phyloP scores from a whole-genome alignment of 768 basidiomycete genomes.

The Auricularia sp. region DNA sequence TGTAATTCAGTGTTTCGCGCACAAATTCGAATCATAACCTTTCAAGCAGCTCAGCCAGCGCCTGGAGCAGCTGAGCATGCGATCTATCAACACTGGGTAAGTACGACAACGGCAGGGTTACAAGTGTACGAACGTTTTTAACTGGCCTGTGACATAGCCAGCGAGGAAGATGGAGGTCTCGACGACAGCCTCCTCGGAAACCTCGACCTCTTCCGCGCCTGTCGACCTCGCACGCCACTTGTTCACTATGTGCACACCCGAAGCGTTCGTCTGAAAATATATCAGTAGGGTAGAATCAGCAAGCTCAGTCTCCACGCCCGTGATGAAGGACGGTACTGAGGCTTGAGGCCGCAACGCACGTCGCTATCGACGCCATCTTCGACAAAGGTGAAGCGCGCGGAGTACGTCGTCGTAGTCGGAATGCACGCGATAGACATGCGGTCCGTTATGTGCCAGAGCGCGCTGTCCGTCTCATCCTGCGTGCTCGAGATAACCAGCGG shows the following conservation, averaged over 20 bases:
- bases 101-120: too few species aligned
- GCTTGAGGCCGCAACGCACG: not conserved
- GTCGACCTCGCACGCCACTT: not conserved
- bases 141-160: not conserved
- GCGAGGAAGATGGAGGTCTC: not conserved
- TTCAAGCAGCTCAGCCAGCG: not conserved
- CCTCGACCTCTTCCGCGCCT: not conserved
- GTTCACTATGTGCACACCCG: not conserved
- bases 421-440: conserved; percentile 2
- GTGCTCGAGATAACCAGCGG: conserved; percentile 4
- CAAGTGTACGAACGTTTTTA: not conserved
- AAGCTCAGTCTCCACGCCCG: too few species aligned
- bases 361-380: conserved; percentile 5
- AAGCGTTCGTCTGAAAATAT: not conserved
- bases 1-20: too few species aligned
- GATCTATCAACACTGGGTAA: not conserved
- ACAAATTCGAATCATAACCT: too few species aligned
- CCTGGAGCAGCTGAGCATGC: not conserved
- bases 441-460: conserved; percentile 5
- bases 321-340: too few species aligned
- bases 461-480: not conserved
- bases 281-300: too few species aligned
- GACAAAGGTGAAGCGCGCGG: not conserved
- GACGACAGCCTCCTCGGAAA: not conserved
- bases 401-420: not conserved